Evolutionary conservation across 2,329 filamentous ascomycete genomes (phyloP), one percentile per base, ranked within the genome.

Genomic region (Botryotinia convoluta): DNA sequence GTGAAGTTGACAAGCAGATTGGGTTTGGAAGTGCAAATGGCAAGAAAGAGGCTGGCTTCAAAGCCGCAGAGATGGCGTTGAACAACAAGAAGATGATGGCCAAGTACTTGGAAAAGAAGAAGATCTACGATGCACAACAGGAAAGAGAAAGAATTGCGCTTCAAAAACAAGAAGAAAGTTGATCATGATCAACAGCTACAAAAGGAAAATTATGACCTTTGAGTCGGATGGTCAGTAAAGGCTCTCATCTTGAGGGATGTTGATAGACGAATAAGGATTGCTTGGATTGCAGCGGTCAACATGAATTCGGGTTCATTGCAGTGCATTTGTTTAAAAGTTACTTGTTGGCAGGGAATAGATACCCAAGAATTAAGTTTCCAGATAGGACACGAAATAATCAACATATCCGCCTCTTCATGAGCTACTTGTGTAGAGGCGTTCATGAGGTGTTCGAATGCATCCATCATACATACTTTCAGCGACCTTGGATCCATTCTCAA

Each of bases 1-100:
- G 92, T 7, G 89, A 91, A 81, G 86, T 85, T 45, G 65, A 70
- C 22, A 87, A 89, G 79, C 83, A 87, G 73, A 82, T 95, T 9
- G 92, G 90, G 0, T 85, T 84, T 62, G 92, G 91, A 0, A 87
- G 86, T 45, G 92, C 87, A 1, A 82, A 89, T 75, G 89, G 87
- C 72, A 94, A 94, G 82, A 89, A 87, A 73, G 90, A 93, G 73
- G 93, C 92, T 1, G 90, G 90, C 0, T 84, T 87, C 22, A 90
- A 87, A 76, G 92, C 92, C 1, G 93, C 93, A 0, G 82, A 84
- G 60, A 84, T 85, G 76, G 91, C 91, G 0, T 78, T 95, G 79
- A 84, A 86, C 60, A 90, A 93, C 79, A 91, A 90, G 80, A 91
- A 90, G 78, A 77, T 92, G 76, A 79, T 82, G 37, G 84, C 84